Evolutionary conservation across 2,329 filamentous ascomycete genomes (phyloP).

Genomic region (Colletotrichum gigasporum): DNA sequence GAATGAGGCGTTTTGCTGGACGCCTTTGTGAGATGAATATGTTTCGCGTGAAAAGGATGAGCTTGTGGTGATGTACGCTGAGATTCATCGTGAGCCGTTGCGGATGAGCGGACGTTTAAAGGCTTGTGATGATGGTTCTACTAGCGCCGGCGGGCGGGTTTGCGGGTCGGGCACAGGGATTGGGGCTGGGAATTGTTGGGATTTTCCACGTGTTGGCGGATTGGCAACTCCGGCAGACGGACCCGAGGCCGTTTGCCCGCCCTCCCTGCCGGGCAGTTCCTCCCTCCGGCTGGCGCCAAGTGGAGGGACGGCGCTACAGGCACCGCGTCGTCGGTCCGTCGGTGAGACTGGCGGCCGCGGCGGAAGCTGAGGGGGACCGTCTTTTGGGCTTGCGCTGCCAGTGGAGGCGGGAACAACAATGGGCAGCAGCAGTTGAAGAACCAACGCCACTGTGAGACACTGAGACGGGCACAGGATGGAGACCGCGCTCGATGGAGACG

Average conservation of each 20-base stretch:
- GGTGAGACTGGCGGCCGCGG: conserved; percentile 15
- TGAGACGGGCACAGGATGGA: conserved; percentile 19
- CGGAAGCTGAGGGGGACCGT: background rate
- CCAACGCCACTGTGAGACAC: background rate
- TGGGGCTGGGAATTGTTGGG: conserved; percentile 9
- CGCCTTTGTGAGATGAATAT: background rate
- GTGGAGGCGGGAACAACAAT: too few relatives aligned
- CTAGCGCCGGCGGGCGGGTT: too few relatives aligned
- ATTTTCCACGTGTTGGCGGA: conserved; percentile 14
- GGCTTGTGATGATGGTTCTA: background rate
- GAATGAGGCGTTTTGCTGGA: background rate
- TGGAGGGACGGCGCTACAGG: background rate
- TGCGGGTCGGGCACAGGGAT: background rate
- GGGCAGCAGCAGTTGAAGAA: background rate
- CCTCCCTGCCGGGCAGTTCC: background rate
- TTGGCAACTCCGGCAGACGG: background rate
- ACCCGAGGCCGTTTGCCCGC: conserved; percentile 7
- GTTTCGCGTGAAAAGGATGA: background rate
- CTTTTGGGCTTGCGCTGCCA: too few relatives aligned
- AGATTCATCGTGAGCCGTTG: background rate
- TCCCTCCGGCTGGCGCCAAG: conserved; percentile 19
- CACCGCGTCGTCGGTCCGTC: conserved; percentile 9
- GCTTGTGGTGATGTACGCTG: background rate
- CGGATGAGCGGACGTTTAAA: background rate
- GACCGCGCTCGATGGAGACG: conserved; percentile 12